phyloP scores from a whole-genome alignment of 2,329 filamentous ascomycete genomes.

The Fonsecaea nubica region DNA sequence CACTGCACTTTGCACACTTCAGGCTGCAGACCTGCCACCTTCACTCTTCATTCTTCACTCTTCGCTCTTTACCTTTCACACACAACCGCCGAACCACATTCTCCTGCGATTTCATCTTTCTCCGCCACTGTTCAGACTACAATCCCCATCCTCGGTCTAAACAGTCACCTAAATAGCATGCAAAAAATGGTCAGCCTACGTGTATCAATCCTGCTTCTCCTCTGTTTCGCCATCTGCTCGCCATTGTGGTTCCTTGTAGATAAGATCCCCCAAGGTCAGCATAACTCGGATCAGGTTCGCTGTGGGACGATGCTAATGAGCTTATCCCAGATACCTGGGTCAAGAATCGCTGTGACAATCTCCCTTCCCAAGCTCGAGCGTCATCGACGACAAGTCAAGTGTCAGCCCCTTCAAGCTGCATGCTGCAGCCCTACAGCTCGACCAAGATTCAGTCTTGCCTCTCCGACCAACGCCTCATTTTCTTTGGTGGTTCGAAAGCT shows the following conservation, averaged over 20 bases:
- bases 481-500: constrained; percentile 66
- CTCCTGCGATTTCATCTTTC: not conserved
- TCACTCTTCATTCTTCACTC: not conserved
- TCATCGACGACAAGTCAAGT: constrained; percentile 48
- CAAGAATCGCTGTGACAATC: constrained; percentile 56
- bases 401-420: constrained; percentile 68
- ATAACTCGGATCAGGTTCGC: not conserved
- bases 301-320: constrained; percentile 1
- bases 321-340: constrained; percentile 10
- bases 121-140: not conserved
- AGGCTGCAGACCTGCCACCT: not conserved
- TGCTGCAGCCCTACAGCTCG: constrained; percentile 62
- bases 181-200: constrained; percentile 15
- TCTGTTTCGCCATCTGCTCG: constrained; percentile 10
- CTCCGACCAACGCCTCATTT: constrained; percentile 59
- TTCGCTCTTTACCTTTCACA: not conserved
- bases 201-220: constrained; percentile 9
- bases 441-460: constrained; percentile 63
- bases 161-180: not conserved
- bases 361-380: constrained; percentile 62
- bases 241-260: constrained; percentile 7
- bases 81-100: not conserved
- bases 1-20: not conserved
- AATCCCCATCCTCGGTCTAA: not conserved
- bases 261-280: constrained; percentile 21